Evolutionary conservation across 257 asterid species (phyloP), one percentile per base, ranked within the genome.

Genomic region (Solanum etuberosum): DNA sequence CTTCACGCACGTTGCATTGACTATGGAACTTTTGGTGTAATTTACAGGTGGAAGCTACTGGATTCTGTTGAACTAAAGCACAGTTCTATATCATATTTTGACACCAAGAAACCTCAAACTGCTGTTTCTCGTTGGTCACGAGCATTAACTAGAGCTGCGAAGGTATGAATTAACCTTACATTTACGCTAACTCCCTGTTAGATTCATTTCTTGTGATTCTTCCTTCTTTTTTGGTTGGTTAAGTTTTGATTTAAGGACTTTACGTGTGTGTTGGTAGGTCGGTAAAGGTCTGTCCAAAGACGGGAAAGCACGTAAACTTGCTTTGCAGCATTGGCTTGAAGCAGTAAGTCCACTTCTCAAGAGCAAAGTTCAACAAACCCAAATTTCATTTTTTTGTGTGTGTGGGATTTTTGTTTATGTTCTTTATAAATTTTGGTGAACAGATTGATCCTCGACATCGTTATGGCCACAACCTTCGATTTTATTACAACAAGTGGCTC

Each of bases 381-480:
- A 46, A 43, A 27, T 5, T 43, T 23, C 73, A 4, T 32, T 32
- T 40, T 38, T 23, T 51, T 6, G n/a, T 6, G 4, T 18, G 25
- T 20, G 67, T 7, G 7, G 32, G 23, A 51, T 63, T 27, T 65
- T 31, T 88, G 38, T 54, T 65, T 86, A 13, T 35, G 73, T 83
- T 84, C n/a, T 40, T 12, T 16, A 46, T 80, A 4, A 29, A 80
- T 18, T 83, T 7, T 89, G 42, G 35, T 46, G 21, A 87, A 84
- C 83, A 95, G 98, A 95, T 96, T 91, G 98, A 96, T 88, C 98
- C 98, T 21, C 89, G 98, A 65, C 99, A 96, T 87, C 94, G 99
- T 15, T 96, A 96, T 72, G 99, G 99, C 5, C 98, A 96, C 92
- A 96, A 96, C 89, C 92, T 96, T 86, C 98, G 92, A 21, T 93